These are phyloP conservation scores for Fistulina hepatica DNA, from an alignment of 1,284 basidiomycete species.

Conservation along the genomic window DNA sequence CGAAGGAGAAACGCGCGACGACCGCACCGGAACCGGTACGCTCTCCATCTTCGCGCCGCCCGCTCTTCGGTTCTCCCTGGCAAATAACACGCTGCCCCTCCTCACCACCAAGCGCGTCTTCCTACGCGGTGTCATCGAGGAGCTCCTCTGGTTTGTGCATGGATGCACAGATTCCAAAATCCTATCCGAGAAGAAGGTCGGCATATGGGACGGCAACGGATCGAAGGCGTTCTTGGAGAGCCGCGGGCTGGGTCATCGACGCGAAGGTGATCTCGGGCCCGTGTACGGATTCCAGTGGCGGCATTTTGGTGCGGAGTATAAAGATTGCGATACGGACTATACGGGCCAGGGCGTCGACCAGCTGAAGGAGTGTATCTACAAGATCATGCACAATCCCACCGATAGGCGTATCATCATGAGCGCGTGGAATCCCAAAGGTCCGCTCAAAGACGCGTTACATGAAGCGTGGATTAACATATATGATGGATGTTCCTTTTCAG, in stretches of 20 bases:
- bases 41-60: slow-evolving; percentile 85
- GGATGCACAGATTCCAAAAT: slow-evolving; percentile 78
- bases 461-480: no score
- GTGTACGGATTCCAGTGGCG: slow-evolving; percentile 99
- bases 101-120: slow-evolving; percentile 96
- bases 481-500: no score
- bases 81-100: slow-evolving; percentile 67
- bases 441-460: background rate
- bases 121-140: slow-evolving; percentile 84
- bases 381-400: slow-evolving; percentile 90
- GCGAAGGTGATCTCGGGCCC: slow-evolving; percentile 90
- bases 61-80: slow-evolving; percentile 77
- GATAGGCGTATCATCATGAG: slow-evolving; percentile 93
- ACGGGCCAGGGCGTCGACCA: slow-evolving; percentile 90
- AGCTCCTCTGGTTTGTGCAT: slow-evolving; percentile 90
- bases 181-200: slow-evolving; percentile 77
- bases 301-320: slow-evolving; percentile 90
- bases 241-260: slow-evolving; percentile 72
- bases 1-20: slow-evolving; percentile 66
- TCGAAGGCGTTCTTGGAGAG: slow-evolving; percentile 79
- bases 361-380: slow-evolving; percentile 76
- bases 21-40: slow-evolving; percentile 90
- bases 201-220: slow-evolving; percentile 98
- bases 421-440: slow-evolving; percentile 96
- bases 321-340: slow-evolving; percentile 76